A percentile compares a stretch with the other conserved stretches of the same genome.
Evolutionary conservation across 2,329 filamentous ascomycete genomes (phyloP).

Genomic region (Metarhizium robertsii): DNA sequence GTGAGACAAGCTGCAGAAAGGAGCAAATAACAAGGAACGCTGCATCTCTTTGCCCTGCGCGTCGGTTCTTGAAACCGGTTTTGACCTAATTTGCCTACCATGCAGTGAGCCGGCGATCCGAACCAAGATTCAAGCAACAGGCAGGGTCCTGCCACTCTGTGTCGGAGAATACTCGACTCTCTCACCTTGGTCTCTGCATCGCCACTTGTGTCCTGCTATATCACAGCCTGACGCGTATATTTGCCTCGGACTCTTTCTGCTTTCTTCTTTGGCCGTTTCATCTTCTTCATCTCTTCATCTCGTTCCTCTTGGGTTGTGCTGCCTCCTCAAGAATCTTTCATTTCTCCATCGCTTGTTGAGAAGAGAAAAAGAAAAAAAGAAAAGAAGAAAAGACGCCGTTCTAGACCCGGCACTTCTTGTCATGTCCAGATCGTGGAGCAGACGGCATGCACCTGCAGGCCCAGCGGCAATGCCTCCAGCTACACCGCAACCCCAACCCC

Average conservation of each 20-base stretch:
- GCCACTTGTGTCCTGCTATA: background rate
- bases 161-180: too few species aligned
- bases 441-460: background rate
- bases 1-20: background rate
- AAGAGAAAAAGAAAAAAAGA: background rate
- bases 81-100: background rate
- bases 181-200: too few species aligned
- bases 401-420: background rate
- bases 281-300: background rate
- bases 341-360: background rate
- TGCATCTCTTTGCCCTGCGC: background rate
- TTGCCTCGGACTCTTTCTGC: background rate
- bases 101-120: background rate
- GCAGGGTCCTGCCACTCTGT: background rate
- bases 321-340: background rate
- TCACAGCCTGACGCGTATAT: background rate
- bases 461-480: background rate
- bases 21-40: background rate
- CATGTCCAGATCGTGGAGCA: constrained; percentile 3
- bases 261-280: background rate
- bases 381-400: background rate
- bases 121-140: background rate
- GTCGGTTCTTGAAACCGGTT: constrained; percentile 3
- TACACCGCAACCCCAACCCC: background rate
- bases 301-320: background rate